phyloP scores from a whole-genome alignment of 2,329 filamentous ascomycete species.

The Graphilbum sp. region DNA sequence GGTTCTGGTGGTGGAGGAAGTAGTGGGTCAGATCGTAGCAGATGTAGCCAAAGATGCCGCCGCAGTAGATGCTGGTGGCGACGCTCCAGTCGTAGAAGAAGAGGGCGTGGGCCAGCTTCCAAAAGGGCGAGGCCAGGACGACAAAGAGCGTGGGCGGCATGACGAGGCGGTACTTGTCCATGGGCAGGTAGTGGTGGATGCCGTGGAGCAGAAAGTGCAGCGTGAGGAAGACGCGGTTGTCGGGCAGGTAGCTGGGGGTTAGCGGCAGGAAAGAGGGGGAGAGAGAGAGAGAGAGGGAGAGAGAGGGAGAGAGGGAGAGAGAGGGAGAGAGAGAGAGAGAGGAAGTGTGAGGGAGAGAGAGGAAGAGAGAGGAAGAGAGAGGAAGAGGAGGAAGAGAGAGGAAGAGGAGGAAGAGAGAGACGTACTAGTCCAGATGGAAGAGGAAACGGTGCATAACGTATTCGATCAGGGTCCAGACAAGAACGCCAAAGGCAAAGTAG shows the following conservation, averaged over 20 bases:
- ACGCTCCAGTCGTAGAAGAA: conserved; percentile 78
- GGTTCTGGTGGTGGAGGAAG: conserved; percentile 89
- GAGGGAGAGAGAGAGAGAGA: too few species aligned
- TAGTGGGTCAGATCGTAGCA: conserved; percentile 97
- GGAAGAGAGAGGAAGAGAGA: too few species aligned
- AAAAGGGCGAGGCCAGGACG: conserved; percentile 74
- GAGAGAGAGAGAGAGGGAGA: too few species aligned
- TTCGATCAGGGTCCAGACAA: conserved; percentile 79
- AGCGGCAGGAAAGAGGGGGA: too few species aligned
- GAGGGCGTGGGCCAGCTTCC: conserved; percentile 69
- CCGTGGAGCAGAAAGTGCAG: conserved; percentile 89
- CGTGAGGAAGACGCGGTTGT: conserved; percentile 77
- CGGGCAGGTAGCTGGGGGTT: conserved; percentile 70
- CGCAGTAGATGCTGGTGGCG: conserved; percentile 64
- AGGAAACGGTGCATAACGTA: conserved; percentile 79
- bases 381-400: too few species aligned
- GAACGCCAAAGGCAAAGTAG: conserved; percentile 57
- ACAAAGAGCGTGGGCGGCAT: conserved; percentile 90
- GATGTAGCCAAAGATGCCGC: conserved; percentile 88
- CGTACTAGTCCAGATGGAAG: conserved; percentile 86
- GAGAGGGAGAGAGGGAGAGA: too few species aligned
- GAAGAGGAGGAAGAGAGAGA: conserved; percentile 13
- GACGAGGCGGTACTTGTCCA: conserved; percentile 93
- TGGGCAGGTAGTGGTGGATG: conserved; percentile 96
- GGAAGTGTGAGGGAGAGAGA: too few species aligned